A percentile compares a stretch with the other conserved stretches of the same genome.
phyloP scores from a whole-genome alignment of 768 basidiomycete genomes.

The Antrodiella citrinella region DNA sequence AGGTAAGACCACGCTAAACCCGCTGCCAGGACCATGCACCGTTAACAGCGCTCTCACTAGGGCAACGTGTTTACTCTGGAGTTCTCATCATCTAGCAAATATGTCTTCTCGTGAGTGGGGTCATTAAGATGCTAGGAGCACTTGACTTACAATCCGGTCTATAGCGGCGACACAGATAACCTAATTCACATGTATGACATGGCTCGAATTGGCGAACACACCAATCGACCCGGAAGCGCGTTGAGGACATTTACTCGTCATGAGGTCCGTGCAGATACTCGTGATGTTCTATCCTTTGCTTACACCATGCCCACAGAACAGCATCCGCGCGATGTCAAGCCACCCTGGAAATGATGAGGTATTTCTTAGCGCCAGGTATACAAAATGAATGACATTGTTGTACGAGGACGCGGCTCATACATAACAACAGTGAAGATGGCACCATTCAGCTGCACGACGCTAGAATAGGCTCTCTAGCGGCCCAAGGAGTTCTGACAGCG shows the following conservation, averaged over 20 bases:
- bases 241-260: constrained; percentile 13
- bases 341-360: constrained; percentile 64
- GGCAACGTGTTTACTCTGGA: constrained; percentile 63
- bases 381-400: too few species aligned
- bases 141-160: too few species aligned
- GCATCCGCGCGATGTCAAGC: constrained; percentile 54
- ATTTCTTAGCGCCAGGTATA: constrained; percentile 62
- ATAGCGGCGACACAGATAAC: constrained; percentile 18
- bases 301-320: too few species aligned
- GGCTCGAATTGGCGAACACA: constrained; percentile 3
- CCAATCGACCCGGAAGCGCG: constrained; percentile 1
- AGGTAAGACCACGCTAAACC: too few species aligned
- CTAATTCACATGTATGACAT: constrained; percentile 19
- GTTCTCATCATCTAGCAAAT: constrained; percentile 61
- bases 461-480: constrained; percentile 32
- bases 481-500: constrained; percentile 46
- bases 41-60: too few species aligned
- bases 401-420: too few species aligned
- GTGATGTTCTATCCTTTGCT: too few species aligned
- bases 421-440: constrained; percentile 76
- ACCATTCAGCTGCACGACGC: constrained; percentile 55
- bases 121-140: background rate
- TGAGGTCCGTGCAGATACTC: too few species aligned
- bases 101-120: constrained; percentile 50
- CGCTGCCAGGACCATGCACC: too few species aligned